Base-by-base conservation (phyloP, 2,329 filamentous ascomycete species). In the Alternaria conjuncta region DNA sequence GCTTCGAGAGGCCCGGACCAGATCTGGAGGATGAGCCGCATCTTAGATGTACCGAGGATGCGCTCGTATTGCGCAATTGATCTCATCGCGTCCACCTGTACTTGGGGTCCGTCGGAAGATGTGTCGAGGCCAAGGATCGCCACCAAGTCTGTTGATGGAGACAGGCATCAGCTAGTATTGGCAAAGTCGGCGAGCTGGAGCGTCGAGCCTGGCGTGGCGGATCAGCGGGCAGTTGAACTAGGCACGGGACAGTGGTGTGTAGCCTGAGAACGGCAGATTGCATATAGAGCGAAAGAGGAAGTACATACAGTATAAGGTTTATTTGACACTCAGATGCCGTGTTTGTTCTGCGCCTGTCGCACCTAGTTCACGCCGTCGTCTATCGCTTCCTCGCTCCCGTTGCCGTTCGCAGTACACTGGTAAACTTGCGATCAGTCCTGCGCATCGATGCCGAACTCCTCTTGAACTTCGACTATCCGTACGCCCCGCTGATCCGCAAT, bases 401-500 rank as follows among this genome's bases (percentile, higher is more conserved):
- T 10, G 32, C 21, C 30, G n/a, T 51, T 26, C 49, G 9, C 43
- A 41, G 28, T 7, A 41, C 36, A 41, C 36, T 41, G 36, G 36
- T 41, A 41, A 41, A 41, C 36, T 18, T 41, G 20, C n/a, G 8
- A 49, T 60, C 75, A 85, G 65, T 85, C 83, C 54, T 81, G 79
- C 20, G 76, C 71, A 11, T 74, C 79, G 46, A 85, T 75, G 44
- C 80, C 83, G 71, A 83, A 84, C 62, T 85, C 83, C 60, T 82
- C 81, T 73, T 84, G 83, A 12, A 86, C 79, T 30, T 82, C 80
- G 55, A 79, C 75, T 57, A 88, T 83, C 60, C 87, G 81, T 47
- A 87, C 83, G 9, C 88, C 88, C 45, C 88, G 81, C 64, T 85
- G 83, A 62, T 92, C 90, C 5, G 90, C 90, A 75, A 92, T 87